Conservation (phyloP, 305 asterid genomes). For the Fraxinus angustifolia region DNA sequence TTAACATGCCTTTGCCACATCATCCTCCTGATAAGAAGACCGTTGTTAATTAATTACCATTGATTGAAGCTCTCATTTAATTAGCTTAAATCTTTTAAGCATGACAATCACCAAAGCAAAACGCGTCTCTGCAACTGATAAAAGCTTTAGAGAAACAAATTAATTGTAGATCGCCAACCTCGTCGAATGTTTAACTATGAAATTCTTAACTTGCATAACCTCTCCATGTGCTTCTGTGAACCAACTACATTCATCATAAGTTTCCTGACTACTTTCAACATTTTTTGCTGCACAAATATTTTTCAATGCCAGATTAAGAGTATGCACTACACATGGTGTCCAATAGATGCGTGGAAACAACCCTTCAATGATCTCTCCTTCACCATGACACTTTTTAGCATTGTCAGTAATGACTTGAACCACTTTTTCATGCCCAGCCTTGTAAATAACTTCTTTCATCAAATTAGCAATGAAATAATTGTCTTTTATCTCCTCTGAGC, state of each 20-base stretch:
- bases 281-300: background rate
- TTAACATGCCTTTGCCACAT: background rate
- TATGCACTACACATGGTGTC: slow-evolving; percentile 12
- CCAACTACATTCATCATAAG: slow-evolving; percentile 10
- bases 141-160: background rate
- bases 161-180: background rate
- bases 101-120: slow-evolving; percentile 11
- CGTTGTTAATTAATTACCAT: slow-evolving; percentile 16
- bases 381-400: background rate
- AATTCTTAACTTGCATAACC: background rate
- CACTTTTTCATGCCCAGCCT: background rate
- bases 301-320: background rate
- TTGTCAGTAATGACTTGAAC: slow-evolving; percentile 7
- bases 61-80: background rate
- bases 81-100: slow-evolving; percentile 8
- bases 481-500: too few relatives aligned
- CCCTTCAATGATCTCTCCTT: background rate
- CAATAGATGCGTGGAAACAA: background rate
- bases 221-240: background rate
- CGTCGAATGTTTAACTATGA: slow-evolving; percentile 14
- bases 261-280: background rate
- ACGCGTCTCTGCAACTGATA: background rate
- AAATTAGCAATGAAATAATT: background rate
- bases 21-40: background rate
- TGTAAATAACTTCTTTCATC: background rate